These are phyloP conservation scores for Paramecium sexaurelia DNA, from an alignment of 73 alveolate genomes.

Conservation along the genomic window DNA sequence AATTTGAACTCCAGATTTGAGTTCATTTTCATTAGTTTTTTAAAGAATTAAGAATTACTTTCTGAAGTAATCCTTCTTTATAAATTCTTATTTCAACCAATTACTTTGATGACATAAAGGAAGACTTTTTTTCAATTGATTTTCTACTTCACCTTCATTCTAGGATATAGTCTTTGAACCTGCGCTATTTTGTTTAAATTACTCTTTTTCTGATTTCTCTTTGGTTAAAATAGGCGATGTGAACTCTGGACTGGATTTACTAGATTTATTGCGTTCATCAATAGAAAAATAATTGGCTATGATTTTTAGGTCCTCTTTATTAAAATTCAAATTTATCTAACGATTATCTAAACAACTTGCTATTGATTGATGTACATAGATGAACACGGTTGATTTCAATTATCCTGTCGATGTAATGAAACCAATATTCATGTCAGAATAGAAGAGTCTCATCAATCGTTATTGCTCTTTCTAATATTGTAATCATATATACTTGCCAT, in stretches of 20 bases:
- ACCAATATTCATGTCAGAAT: conserved; percentile 23
- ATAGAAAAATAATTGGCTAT: conserved; percentile 7
- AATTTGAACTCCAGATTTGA: conserved; percentile 17
- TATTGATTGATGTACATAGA: not conserved
- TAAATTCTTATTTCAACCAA: conserved; percentile 40
- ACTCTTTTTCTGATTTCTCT: not conserved
- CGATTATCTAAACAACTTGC: not conserved
- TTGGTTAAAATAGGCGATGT: not conserved
- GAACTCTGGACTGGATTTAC: not conserved
- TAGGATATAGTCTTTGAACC: not conserved
- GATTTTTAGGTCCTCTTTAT: conserved; percentile 1
- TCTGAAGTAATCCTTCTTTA: conserved; percentile 11
- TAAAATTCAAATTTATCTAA: conserved; percentile 4
- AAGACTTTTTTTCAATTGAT: not conserved
- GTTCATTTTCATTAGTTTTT: conserved; percentile 42
- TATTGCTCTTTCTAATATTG: not conserved
- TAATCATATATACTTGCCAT: conserved; percentile 9
- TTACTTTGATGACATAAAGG: conserved; percentile 39
- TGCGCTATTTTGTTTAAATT: not conserved
- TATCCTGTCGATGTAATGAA: conserved; percentile 50
- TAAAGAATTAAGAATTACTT: not conserved
- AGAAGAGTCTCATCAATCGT: conserved; percentile 21
- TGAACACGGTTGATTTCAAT: not conserved
- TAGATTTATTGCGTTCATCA: conserved; percentile 2
- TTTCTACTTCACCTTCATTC: not conserved